Percentiles rank a stretch among this genome's conserved stretches.
These are phyloP conservation scores for Aspergillus indologenus DNA, from an alignment of 495 filamentous ascomycete genomes.

Conservation along the genomic window DNA sequence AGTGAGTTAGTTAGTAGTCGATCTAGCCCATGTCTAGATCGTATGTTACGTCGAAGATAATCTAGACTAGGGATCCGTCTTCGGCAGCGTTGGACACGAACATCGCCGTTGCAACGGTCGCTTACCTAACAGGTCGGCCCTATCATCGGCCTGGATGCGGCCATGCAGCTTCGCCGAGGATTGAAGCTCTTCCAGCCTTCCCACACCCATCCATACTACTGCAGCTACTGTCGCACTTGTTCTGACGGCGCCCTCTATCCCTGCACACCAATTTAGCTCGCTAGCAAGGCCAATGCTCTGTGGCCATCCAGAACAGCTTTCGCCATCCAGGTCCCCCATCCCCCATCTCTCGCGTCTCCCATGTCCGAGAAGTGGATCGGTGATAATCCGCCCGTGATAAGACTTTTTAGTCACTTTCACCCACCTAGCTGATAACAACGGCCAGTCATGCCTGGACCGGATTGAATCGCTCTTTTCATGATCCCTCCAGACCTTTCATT, in stretches of 20 bases:
- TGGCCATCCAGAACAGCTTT: neutral
- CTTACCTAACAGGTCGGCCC: conserved; percentile 1
- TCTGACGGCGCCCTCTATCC: neutral
- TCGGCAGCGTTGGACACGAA: neutral
- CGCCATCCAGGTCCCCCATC: neutral
- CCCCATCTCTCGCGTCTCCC: neutral
- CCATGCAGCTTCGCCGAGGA: neutral
- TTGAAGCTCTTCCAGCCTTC: neutral
- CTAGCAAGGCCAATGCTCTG: neutral
- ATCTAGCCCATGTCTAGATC: neutral
- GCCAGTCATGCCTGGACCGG: neutral
- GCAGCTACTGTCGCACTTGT: conserved; percentile 1
- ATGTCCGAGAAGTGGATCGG: conserved; percentile 19
- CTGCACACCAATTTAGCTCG: neutral
- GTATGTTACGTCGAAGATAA: neutral
- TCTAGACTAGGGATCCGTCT: neutral
- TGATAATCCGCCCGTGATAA: conserved; percentile 21
- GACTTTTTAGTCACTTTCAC: conserved; percentile 22
- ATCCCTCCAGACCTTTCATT: neutral
- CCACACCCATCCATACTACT: neutral
- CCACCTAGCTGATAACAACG: conserved; percentile 11
- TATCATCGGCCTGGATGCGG: conserved; percentile 1
- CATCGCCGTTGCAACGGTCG: neutral
- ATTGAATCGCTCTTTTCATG: conserved; percentile 1
- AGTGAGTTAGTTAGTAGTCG: too few relatives aligned